These are phyloP conservation scores for Cryptosporidium tyzzeri DNA, from an alignment of 169 alveolate genomes.

Conservation along the genomic window DNA sequence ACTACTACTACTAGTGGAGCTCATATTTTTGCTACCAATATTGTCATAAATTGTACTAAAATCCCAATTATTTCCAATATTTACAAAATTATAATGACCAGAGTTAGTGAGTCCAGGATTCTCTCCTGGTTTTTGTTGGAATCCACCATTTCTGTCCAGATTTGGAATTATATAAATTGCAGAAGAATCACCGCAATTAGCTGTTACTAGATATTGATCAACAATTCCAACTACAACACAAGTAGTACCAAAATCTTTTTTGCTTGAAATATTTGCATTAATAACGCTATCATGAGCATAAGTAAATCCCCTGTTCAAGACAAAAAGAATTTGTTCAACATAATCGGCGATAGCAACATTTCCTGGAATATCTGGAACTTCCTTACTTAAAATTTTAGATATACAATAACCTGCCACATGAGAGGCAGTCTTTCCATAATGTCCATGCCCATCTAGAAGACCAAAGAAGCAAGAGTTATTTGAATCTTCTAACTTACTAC, in stretches of 20 bases:
- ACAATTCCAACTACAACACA: conserved; percentile 64
- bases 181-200: conserved; percentile 67
- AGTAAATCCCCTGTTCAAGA: conserved; percentile 32
- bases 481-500: neutral
- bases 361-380: neutral
- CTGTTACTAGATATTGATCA: conserved; percentile 41
- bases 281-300: conserved; percentile 58
- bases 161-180: conserved; percentile 60
- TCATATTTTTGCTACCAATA: neutral
- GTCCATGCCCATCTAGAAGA: conserved; percentile 64
- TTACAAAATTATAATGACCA: neutral
- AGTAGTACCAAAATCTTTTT: conserved; percentile 62
- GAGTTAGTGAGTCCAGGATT: neutral
- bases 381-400: conserved; percentile 14
- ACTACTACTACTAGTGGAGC: neutral
- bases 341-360: neutral
- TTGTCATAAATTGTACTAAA: neutral
- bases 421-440: conserved; percentile 56
- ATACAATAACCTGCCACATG: conserved; percentile 57
- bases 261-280: conserved; percentile 44
- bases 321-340: conserved; percentile 18
- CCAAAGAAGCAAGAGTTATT: conserved; percentile 30
- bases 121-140: neutral
- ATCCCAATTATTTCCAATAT: neutral
- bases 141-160: neutral